phyloP scores from a whole-genome alignment of 768 basidiomycete genomes.

The Lentinula guzmanii region DNA sequence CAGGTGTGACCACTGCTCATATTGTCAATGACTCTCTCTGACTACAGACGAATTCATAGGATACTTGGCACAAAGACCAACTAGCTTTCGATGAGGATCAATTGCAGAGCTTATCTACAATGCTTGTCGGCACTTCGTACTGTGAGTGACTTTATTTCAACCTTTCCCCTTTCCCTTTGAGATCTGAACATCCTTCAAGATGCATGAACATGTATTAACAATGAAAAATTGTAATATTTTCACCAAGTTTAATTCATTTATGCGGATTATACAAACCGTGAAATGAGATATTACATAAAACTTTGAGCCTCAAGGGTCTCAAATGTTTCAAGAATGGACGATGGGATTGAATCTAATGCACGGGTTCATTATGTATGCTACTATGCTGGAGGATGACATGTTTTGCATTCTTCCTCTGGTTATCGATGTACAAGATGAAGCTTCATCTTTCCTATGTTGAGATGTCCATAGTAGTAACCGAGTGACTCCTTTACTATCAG shows the following conservation, averaged over 20 bases:
- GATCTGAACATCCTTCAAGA: neutral
- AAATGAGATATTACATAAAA: too few relatives aligned
- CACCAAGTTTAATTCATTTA: too few relatives aligned
- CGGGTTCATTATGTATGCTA: too few relatives aligned
- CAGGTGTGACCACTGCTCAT: slow-evolving; percentile 34
- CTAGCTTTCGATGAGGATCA: slow-evolving; percentile 86
- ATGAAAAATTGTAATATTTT: neutral
- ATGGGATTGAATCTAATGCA: too few relatives aligned
- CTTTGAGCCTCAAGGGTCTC: too few relatives aligned
- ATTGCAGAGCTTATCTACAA: slow-evolving; percentile 76
- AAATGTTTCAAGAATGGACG: too few relatives aligned
- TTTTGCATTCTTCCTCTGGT: neutral
- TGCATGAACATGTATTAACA: slow-evolving; percentile 2
- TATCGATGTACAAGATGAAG: neutral
- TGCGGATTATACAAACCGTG: too few relatives aligned
- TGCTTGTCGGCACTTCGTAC: slow-evolving; percentile 87
- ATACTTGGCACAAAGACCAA: slow-evolving; percentile 91
- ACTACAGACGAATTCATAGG: slow-evolving; percentile 37
- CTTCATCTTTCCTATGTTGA: neutral
- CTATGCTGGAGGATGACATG: too few relatives aligned
- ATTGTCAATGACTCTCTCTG: slow-evolving; percentile 10
- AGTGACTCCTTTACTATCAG: neutral
- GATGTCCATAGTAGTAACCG: neutral
- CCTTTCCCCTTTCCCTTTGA: neutral
- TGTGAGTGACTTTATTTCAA: slow-evolving; percentile 40